Evolutionary conservation across 352 stramenopile genomes (phyloP), one percentile per base, ranked within the genome.

Genomic region (Pseudoperonospora humuli): DNA sequence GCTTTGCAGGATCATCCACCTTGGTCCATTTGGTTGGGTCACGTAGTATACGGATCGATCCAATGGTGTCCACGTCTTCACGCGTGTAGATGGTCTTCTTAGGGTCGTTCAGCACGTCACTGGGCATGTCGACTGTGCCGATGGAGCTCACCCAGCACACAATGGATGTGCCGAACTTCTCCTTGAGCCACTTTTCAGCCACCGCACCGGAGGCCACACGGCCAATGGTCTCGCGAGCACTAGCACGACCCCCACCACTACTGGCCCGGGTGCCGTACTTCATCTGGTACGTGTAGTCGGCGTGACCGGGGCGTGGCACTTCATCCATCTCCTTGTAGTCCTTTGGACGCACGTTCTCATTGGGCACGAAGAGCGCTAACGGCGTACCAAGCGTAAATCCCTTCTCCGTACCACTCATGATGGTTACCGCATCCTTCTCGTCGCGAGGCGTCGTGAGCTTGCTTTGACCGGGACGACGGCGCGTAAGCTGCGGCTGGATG

Each of bases 261-360:
- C 97, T 93, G 7, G 96, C 95, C 37, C 95, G 87, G 33, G 97
- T 96, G 51, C 96, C 96, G 66, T 99, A 99, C 70, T 99, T 99
- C 68, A 97, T 94, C 84, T 99, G 95, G 71, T 99, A 99, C 45
- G 95, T 98, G 44, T 97, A 97, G 75, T 99, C 96, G 7, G 96
- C 96, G 69, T 99, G 96, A 19, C 85, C 93, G 8, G 95, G 95
- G 21, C 84, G 79, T 9, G 84, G 83, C 18, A 93, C 79, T 3
- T 86, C 69, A 47, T 80, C 90, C 92, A 98, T 98, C 47, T 98
- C 95, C 66, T 98, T 98, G 57, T 98, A 97, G 50, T 98, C 95
- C 18, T 86, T 65, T 2, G 87, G 94, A 35, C 94, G 82, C 45
- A 98, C 93, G 79, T 99, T 97, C 58, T 98, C 92, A 57, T 99